These are phyloP conservation scores for Penicillium daleae DNA, from an alignment of 495 filamentous ascomycete genomes.

Conservation along the genomic window DNA sequence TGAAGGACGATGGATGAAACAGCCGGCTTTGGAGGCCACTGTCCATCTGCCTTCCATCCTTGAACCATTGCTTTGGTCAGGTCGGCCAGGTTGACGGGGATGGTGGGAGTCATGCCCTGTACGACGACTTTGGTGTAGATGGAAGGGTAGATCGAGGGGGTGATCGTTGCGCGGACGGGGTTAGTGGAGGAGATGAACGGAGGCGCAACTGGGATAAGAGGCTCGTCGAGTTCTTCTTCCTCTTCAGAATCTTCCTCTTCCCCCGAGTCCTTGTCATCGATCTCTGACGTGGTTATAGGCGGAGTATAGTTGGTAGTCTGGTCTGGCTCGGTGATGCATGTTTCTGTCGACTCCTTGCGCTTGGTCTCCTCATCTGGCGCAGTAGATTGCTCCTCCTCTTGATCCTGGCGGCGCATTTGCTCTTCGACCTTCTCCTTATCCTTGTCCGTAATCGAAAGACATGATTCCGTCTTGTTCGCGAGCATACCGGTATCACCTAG, in stretches of 20 bases:
- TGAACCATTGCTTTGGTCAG: constrained; percentile 80
- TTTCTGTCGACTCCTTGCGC: constrained; percentile 35
- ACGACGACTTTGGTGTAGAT: constrained; percentile 89
- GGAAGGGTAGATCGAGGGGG: constrained; percentile 69
- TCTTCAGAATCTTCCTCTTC: constrained; percentile 27
- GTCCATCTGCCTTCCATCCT: constrained; percentile 92
- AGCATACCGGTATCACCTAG: constrained; percentile 6
- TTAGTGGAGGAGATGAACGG: constrained; percentile 70
- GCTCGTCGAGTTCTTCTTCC: constrained; percentile 38
- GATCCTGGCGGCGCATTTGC: constrained; percentile 18
- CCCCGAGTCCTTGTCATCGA: constrained; percentile 24
- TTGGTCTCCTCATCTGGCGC: constrained; percentile 30
- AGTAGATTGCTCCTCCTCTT: constrained; percentile 32
- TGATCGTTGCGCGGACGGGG: constrained; percentile 74
- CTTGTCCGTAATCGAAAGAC: constrained; percentile 32
- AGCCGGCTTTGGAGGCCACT: constrained; percentile 80
- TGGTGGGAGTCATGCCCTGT: constrained; percentile 73
- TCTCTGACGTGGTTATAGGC: constrained; percentile 12
- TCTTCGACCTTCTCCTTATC: constrained; percentile 26
- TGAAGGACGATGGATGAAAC: constrained; percentile 38
- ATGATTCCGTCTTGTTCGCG: constrained; percentile 29
- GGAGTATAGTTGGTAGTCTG: constrained; percentile 11
- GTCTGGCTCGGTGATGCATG: constrained; percentile 40
- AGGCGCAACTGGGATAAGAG: constrained; percentile 62
- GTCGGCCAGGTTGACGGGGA: constrained; percentile 85